Conservation (phyloP, 139 green algal species). For the Nannochloris sp. region DNA sequence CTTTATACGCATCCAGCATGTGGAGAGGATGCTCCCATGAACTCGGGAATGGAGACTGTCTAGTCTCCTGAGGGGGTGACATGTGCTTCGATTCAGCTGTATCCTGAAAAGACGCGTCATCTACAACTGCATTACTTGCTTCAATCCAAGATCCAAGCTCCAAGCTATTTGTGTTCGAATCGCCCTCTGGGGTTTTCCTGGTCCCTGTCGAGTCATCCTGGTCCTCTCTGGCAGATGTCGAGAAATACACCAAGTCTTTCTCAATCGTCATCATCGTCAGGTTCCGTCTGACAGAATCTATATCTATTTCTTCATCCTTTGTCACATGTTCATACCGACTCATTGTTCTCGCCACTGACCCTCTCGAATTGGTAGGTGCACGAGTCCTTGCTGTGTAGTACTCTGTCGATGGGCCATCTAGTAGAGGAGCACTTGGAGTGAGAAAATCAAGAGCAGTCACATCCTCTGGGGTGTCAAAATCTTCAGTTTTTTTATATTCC, state of each 20-base stretch:
- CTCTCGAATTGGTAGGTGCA: no score
- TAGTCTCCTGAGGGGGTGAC: constrained; percentile 28
- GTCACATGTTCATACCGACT: no score
- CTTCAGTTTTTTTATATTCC: background rate
- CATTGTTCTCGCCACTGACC: no score
- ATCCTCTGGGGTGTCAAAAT: background rate
- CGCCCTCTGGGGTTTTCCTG: background rate
- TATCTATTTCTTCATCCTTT: no score
- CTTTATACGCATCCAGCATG: background rate
- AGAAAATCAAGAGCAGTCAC: background rate
- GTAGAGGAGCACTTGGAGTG: background rate
- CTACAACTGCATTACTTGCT: constrained; percentile 1
- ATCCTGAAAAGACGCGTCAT: background rate
- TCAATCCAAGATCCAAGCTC: constrained; percentile 1
- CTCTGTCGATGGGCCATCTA: background rate
- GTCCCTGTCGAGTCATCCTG: background rate
- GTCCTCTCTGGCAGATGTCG: no score
- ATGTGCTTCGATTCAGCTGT: background rate
- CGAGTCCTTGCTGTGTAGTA: no score
- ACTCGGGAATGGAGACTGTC: constrained; percentile 31
- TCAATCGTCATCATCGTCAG: no score
- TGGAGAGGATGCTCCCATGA: constrained; percentile 1
- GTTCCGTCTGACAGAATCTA: no score
- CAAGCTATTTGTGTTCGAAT: background rate
- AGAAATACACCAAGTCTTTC: no score